phyloP scores from a whole-genome alignment of 257 asterid genomes.

The Haberlea rhodopensis region DNA sequence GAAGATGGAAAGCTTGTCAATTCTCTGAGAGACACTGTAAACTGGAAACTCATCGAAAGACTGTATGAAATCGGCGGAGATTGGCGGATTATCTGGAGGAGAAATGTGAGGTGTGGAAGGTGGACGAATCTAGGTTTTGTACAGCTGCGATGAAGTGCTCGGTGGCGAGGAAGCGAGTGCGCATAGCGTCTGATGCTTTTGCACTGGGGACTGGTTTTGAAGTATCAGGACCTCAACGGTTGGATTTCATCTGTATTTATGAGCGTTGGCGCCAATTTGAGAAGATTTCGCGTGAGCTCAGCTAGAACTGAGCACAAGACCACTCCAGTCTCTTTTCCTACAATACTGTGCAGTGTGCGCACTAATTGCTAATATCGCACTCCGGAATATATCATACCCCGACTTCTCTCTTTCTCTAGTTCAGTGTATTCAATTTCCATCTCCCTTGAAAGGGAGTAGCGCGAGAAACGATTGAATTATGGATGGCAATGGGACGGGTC shows the following conservation, averaged over 20 bases:
- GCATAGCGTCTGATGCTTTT: conserved; percentile 48
- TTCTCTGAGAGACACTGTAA: conserved; percentile 32
- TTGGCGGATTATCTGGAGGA: conserved; percentile 31
- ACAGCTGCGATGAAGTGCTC: conserved; percentile 32
- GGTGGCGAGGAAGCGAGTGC: conserved; percentile 75
- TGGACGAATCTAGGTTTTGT: conserved; percentile 49
- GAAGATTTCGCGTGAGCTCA: neutral
- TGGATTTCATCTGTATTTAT: conserved; percentile 13
- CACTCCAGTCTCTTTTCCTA: neutral
- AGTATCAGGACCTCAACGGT: conserved; percentile 33
- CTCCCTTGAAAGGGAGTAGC: no score
- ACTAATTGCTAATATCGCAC: no score
- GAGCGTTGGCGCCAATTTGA: neutral
- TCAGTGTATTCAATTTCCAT: no score
- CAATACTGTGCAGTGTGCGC: neutral
- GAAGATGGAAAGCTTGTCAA: conserved; percentile 58
- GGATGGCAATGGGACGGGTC: no score
- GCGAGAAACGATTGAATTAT: no score
- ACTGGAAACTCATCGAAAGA: conserved; percentile 47
- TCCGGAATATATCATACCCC: no score
- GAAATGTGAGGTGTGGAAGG: conserved; percentile 52
- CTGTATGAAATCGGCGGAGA: conserved; percentile 24
- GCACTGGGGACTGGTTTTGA: no score
- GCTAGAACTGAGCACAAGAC: neutral
- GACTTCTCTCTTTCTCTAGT: no score